Base-by-base conservation (phyloP, 441 rosid genomes). In the Manihot esculenta region DNA sequence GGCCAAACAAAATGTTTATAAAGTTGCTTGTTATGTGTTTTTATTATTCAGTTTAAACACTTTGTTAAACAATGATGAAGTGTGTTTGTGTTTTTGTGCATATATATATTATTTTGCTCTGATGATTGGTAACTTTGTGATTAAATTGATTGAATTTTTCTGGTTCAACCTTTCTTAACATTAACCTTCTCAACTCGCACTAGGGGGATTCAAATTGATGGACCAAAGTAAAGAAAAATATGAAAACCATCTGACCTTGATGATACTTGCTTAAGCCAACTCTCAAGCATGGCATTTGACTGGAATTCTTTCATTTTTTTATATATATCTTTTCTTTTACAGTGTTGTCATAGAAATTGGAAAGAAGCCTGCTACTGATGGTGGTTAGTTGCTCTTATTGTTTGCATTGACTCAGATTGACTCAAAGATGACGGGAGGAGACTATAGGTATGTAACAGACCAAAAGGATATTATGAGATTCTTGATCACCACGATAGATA, bases 401-500 rank as follows among this genome's bases (percentile, higher is more conserved):
- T 20, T 23, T 58, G 3, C 14, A n/a, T 66, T 67, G 50, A 35
- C 23, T 44, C 61, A n/a, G 57, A 42, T 59, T 49, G 48, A 61
- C 7, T 45, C 60, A 66, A 72, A 51, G 38, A 82, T 84, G 86
- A 72, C 86, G 27, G 82, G 83, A 41, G 82, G 83, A 41, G 72
- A 80, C 64, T 77, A 80, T 20, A 70, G 84, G 68, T 79, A 77
- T 30, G 56, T 68, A 1, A 85, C 79, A 86, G 91, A 86, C 47
- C 88, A 78, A 60, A 76, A 86, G 68, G 86, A 81, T 69, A 78
- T 76, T 17, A 76, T 75, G 17, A 83, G 73, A 59, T 30, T 79
- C 55, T 53, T 89, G 77, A 68, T 68, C 24, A 62, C 76, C 6
- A 81, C 80, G 11, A 83, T 87, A 14, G 83, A 83, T 61, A 78